Conservation (phyloP, 106 monocot species). For the Platanthera zijinensis region DNA sequence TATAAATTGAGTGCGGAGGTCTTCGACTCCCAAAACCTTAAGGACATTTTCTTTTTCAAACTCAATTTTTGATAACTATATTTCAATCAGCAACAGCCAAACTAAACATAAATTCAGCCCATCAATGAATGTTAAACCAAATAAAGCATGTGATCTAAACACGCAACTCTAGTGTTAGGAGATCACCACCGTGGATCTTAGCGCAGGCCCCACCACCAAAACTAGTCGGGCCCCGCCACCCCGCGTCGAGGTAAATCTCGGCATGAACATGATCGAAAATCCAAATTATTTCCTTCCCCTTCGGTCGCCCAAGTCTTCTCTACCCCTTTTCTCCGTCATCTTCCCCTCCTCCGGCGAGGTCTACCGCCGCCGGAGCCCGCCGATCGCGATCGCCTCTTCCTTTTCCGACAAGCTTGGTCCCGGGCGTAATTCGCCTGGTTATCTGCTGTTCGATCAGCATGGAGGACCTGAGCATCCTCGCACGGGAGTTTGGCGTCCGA, state of each 20-base stretch:
- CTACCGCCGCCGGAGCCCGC: background rate
- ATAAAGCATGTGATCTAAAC: too few relatives aligned
- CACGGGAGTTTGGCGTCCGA: constrained; percentile 44
- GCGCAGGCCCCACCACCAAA: background rate
- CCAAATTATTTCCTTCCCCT: background rate
- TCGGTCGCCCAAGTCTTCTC: background rate
- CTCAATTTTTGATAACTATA: too few relatives aligned
- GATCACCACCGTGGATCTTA: background rate
- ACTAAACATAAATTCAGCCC: too few relatives aligned
- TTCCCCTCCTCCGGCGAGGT: background rate
- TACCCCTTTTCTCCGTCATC: background rate
- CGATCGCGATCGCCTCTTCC: background rate
- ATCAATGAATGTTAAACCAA: too few relatives aligned
- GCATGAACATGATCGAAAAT: background rate
- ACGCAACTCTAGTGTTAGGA: background rate
- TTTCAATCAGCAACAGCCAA: too few relatives aligned
- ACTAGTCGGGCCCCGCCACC: background rate
- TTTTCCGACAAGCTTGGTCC: background rate
- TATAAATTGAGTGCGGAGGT: too few relatives aligned
- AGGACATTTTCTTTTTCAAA: too few relatives aligned
- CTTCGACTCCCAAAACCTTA: too few relatives aligned
- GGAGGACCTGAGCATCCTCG: constrained; percentile 54
- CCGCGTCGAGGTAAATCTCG: background rate
- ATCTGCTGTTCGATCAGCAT: constrained; percentile 6
- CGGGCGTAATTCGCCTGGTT: background rate